phyloP scores from a whole-genome alignment of 805 yeast genomes.

The Lipomyces kockii region DNA sequence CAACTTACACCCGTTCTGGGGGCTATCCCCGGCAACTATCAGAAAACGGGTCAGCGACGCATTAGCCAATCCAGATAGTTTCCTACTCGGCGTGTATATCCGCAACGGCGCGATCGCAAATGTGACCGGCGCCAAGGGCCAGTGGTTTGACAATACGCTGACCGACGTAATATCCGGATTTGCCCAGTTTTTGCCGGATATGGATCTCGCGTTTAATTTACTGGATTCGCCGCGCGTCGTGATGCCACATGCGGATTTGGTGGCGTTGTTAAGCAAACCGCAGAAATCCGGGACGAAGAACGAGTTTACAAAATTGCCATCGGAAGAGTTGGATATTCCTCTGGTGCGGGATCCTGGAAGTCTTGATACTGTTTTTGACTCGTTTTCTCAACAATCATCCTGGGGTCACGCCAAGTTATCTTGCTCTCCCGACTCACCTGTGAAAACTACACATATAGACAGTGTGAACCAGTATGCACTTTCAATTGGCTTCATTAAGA shows the following conservation, averaged over 20 bases:
- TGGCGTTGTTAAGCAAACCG: slow-evolving; percentile 17
- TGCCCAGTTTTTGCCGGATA: slow-evolving; percentile 38
- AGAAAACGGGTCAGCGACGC: slow-evolving; percentile 33
- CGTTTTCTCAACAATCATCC: slow-evolving; percentile 29
- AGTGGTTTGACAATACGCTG: slow-evolving; percentile 32
- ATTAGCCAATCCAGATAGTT: slow-evolving; percentile 26
- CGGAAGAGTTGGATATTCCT: slow-evolving; percentile 16
- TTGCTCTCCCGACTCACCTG: slow-evolving; percentile 27
- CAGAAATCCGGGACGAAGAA: slow-evolving; percentile 30
- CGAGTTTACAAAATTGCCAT: slow-evolving; percentile 22
- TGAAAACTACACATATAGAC: slow-evolving; percentile 19
- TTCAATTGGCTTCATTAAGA: slow-evolving; percentile 34
- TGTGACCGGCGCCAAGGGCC: slow-evolving; percentile 26
- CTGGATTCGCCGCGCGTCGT: slow-evolving; percentile 39
- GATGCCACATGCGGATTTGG: slow-evolving; percentile 34
- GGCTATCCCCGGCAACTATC: slow-evolving; percentile 30
- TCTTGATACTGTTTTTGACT: slow-evolving; percentile 18
- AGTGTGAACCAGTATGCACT: slow-evolving; percentile 24
- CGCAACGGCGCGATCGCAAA: slow-evolving; percentile 32
- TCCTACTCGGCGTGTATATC: slow-evolving; percentile 31
- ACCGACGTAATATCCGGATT: slow-evolving; percentile 31
- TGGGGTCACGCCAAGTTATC: slow-evolving; percentile 33
- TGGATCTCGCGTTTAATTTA: slow-evolving; percentile 39
- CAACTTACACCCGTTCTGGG: slow-evolving; percentile 39
- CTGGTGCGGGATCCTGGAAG: background rate